These are phyloP conservation scores for Guyanaporus albipodus DNA, from an alignment of 768 basidiomycete species.

Conservation along the genomic window DNA sequence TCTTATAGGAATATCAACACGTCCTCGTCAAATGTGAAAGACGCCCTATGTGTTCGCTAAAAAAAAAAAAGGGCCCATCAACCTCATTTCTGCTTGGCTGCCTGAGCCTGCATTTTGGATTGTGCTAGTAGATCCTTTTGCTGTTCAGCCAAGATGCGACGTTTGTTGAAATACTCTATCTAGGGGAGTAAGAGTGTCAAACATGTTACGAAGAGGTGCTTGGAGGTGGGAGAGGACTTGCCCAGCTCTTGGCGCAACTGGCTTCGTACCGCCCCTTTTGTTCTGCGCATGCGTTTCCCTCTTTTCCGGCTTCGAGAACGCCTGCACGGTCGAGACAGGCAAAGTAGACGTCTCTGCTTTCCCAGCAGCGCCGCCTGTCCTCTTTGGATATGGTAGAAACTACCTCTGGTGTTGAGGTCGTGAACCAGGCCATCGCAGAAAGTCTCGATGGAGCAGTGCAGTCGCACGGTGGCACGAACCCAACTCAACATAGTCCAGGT, in stretches of 20 bases:
- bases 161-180: slow-evolving; percentile 95
- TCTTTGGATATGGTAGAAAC: slow-evolving; percentile 46
- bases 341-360: slow-evolving; percentile 78
- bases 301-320: slow-evolving; percentile 75
- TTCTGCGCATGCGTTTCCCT: slow-evolving; percentile 51
- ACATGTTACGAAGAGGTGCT: not conserved
- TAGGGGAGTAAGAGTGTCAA: slow-evolving; percentile 28
- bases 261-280: slow-evolving; percentile 61
- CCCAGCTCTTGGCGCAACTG: slow-evolving; percentile 89
- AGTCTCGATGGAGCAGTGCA: slow-evolving; percentile 5
- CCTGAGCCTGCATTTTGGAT: slow-evolving; percentile 35
- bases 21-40: not conserved
- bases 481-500: slow-evolving; percentile 6
- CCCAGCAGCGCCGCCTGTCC: slow-evolving; percentile 84
- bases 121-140: slow-evolving; percentile 68
- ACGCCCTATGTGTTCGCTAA: not conserved
- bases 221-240: slow-evolving; percentile 37
- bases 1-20: too few relatives aligned
- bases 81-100: slow-evolving; percentile 23
- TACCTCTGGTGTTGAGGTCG: slow-evolving; percentile 36
- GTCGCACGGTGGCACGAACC: slow-evolving; percentile 19
- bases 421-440: slow-evolving; percentile 35
- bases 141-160: slow-evolving; percentile 74
- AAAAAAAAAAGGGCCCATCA: not conserved
- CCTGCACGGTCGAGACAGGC: slow-evolving; percentile 68